Base-by-base conservation (phyloP, 2,329 filamentous ascomycete genomes). In the Ciborinia camelliae region DNA sequence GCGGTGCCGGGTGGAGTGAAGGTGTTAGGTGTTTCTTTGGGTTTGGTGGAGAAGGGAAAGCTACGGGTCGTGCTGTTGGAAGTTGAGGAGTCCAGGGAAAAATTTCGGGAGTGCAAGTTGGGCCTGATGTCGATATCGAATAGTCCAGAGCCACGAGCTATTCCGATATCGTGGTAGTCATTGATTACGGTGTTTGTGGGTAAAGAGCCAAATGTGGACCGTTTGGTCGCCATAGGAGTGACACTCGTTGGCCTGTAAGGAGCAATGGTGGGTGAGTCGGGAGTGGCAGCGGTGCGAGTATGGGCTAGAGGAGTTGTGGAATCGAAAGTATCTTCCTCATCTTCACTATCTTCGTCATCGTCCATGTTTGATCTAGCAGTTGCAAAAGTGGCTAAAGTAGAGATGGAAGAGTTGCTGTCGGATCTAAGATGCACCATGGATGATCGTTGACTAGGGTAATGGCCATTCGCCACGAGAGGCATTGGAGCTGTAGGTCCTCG, bases 301-400 rank as follows among this genome's bases (percentile, higher is more conserved):
- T 45, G 26, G 20, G 39, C 12, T 23, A 10, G 15, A 39, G 43
- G 62, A 1, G 37, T 32, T 15, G 39, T 45, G 8, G 28, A 26
- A 55, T 35, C 28, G 53, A 63, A 48, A 32, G 74, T 74, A 66
- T 72, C 59, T 75, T 77, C 66, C 66, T 69, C 76, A 59, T 74
- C 76, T 51, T 79, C 74, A 57, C 75, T 64, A 47, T 80, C 79
- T 53, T 75, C 71, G 18, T 69, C 75, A 6, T 76, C 69, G 20
- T 69, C 74, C 1, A 75, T 76, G 14, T 80, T 82, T 74, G 88
- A 86, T 4, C 78, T 82, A 6, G 87, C 87, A 2, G 87, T 89
- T 2, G 84, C 85, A 73, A 89, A 90, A 0, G 84, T 84, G 26
- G 82, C 84, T 12, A 83, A 75, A 1, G 85, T 88, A 14, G 85